These are phyloP conservation scores for Cutaneotrichosporon daszewskae DNA, from an alignment of 1,284 basidiomycete species.

Conservation along the genomic window DNA sequence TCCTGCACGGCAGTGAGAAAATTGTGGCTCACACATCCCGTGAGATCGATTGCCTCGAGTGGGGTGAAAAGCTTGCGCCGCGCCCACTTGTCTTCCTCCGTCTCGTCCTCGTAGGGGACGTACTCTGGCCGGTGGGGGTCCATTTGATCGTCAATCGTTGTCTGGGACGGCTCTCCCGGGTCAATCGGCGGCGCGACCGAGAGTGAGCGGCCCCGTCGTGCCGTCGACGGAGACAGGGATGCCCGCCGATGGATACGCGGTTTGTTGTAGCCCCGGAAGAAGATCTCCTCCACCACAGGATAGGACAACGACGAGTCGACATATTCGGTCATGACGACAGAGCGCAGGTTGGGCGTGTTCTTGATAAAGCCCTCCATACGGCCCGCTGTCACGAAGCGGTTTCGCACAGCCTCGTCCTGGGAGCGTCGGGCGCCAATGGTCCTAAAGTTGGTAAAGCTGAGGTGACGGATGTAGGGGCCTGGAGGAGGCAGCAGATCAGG, in stretches of 20 bases:
- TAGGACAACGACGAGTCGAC: constrained; percentile 85
- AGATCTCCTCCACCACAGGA: constrained; percentile 73
- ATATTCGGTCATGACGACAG: constrained; percentile 89
- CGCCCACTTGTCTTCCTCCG: constrained; percentile 63
- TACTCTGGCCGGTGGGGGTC: constrained; percentile 34
- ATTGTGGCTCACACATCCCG: constrained; percentile 84
- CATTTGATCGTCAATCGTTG: constrained; percentile 18
- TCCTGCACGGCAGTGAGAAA: constrained; percentile 78
- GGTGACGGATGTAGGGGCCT: constrained; percentile 53
- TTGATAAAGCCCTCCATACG: constrained; percentile 75
- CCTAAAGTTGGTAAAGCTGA: constrained; percentile 89
- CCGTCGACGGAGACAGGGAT: constrained; percentile 8
- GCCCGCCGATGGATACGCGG: constrained; percentile 24
- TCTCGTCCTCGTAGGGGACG: constrained; percentile 45
- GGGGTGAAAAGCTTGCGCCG: constrained; percentile 50
- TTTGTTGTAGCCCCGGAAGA: constrained; percentile 62
- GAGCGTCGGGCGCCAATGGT: constrained; percentile 91
- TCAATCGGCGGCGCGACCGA: constrained; percentile 9
- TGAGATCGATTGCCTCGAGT: constrained; percentile 84
- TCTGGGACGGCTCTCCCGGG: constrained; percentile 9
- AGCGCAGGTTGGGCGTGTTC: constrained; percentile 76
- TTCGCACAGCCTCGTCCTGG: constrained; percentile 79
- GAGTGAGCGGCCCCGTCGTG: constrained; percentile 26
- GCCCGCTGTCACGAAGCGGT: constrained; percentile 86
- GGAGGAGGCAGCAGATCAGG: constrained; percentile 41